Evolutionary conservation across 129 eudicot species (phyloP).

Genomic region (Smallanthus sonchifolius): DNA sequence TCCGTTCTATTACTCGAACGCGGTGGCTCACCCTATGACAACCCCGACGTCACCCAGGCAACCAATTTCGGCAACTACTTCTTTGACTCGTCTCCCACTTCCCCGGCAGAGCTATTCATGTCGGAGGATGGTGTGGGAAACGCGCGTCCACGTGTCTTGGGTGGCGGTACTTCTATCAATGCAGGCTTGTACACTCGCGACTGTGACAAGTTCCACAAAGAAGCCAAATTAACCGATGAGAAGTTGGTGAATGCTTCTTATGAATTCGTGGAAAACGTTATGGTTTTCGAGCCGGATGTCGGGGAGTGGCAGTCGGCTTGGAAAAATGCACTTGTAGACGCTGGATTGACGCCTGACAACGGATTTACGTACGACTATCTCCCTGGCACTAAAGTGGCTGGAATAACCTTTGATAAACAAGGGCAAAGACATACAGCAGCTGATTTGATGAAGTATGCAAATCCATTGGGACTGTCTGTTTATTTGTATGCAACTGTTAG

Average conservation of each 20-base stretch:
- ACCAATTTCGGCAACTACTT: not conserved
- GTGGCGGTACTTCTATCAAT: slow-evolving; percentile 1
- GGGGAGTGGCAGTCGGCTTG: slow-evolving; percentile 59
- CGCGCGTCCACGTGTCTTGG: slow-evolving; percentile 38
- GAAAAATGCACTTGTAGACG: not conserved
- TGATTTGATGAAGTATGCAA: slow-evolving; percentile 49
- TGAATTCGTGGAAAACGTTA: slow-evolving; percentile 52
- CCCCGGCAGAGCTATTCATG: slow-evolving; percentile 56
- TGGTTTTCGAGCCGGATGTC: slow-evolving; percentile 57
- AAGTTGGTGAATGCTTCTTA: slow-evolving; percentile 49
- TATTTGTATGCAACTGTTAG: slow-evolving; percentile 52
- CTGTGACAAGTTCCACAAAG: slow-evolving; percentile 10
- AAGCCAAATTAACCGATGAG: slow-evolving; percentile 18
- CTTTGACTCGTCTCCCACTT: slow-evolving; percentile 37
- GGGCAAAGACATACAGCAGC: slow-evolving; percentile 66
- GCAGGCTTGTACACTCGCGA: slow-evolving; percentile 14
- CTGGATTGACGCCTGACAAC: too few species aligned
- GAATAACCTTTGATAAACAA: slow-evolving; percentile 35
- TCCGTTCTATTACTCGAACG: too few species aligned
- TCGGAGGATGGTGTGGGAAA: slow-evolving; percentile 62
- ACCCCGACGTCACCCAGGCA: too few species aligned
- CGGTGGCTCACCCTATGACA: too few species aligned
- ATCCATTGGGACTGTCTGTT: slow-evolving; percentile 42
- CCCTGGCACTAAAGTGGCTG: too few species aligned
- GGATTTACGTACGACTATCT: too few species aligned